phyloP scores from a whole-genome alignment of 345 rosid genomes.

The Atalantia buxifolia region DNA sequence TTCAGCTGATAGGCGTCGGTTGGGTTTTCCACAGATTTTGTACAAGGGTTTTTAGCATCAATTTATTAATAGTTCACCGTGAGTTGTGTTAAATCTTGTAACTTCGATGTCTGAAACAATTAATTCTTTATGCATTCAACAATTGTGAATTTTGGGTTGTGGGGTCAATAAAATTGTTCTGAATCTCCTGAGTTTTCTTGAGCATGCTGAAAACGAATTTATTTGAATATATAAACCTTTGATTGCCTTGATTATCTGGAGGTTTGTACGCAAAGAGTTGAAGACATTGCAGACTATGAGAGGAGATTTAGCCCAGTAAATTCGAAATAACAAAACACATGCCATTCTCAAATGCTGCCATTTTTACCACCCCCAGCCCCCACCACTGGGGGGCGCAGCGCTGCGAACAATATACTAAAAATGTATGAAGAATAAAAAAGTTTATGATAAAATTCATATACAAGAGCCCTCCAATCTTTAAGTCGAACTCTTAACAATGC shows the following conservation, averaged over 20 bases:
- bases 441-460: background rate
- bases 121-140: conserved; percentile 17
- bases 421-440: background rate
- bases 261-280: background rate
- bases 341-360: background rate
- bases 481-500: background rate
- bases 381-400: too few species aligned
- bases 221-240: background rate
- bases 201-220: conserved; percentile 5
- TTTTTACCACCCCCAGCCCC: too few species aligned
- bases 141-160: background rate
- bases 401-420: background rate
- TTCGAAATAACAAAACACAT: background rate
- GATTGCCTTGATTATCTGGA: background rate
- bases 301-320: too few species aligned
- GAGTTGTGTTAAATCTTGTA: background rate
- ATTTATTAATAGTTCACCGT: background rate
- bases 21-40: conserved; percentile 17
- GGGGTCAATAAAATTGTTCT: conserved; percentile 9
- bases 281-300: background rate
- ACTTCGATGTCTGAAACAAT: background rate
- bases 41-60: conserved; percentile 7
- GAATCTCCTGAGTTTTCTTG: background rate
- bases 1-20: conserved; percentile 6
- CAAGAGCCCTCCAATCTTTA: background rate